These are phyloP conservation scores for Penicillium daleae DNA, from an alignment of 495 filamentous ascomycete genomes.

Conservation along the genomic window DNA sequence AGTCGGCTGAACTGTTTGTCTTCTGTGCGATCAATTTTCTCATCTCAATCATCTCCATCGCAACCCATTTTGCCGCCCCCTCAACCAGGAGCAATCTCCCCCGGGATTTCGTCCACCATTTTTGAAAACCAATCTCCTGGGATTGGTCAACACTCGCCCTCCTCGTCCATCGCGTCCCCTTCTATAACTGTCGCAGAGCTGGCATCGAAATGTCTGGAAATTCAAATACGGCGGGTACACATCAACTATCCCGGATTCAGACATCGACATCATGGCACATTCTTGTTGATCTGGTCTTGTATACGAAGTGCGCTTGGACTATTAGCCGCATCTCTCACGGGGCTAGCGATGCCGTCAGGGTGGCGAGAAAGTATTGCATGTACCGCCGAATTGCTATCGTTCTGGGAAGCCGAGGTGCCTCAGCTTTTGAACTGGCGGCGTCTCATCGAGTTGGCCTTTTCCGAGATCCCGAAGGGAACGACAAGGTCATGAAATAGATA, in stretches of 20 bases:
- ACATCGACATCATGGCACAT: constrained; percentile 2
- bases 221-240: background rate
- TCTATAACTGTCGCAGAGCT: background rate
- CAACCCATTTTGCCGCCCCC: background rate
- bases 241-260: background rate
- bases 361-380: background rate
- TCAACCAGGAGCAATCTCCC: background rate
- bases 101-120: background rate
- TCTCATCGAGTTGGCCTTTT: background rate
- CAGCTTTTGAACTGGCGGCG: background rate
- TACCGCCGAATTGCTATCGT: background rate
- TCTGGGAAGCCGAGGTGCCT: background rate
- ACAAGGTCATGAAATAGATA: background rate
- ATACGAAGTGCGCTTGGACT: background rate
- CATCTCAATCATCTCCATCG: background rate
- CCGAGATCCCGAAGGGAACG: background rate
- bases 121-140: background rate
- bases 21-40: background rate
- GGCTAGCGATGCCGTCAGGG: background rate
- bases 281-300: background rate
- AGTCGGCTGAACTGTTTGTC: background rate
- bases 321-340: background rate
- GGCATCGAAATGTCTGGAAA: background rate
- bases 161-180: background rate
- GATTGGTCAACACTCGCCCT: background rate